Conservation (phyloP, 495 filamentous ascomycete species). For the Aspergillus sclerotiicarbonarius region DNA sequence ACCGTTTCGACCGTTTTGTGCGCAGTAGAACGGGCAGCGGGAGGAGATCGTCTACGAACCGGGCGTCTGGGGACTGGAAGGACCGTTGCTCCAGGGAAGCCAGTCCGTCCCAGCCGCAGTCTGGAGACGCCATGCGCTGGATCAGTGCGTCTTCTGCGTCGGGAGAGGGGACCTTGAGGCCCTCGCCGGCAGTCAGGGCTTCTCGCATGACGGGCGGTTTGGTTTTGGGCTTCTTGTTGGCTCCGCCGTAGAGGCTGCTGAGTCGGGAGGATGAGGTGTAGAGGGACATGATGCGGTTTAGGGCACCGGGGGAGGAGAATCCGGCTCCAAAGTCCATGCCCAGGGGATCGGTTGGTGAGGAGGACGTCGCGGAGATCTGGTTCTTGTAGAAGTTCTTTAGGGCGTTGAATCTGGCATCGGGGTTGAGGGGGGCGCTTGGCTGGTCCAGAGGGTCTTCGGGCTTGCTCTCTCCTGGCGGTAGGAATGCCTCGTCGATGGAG, state of each 20-base stretch:
- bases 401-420: constrained; percentile 46
- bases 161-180: constrained; percentile 54
- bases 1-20: constrained; percentile 91
- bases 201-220: constrained; percentile 75
- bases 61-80: constrained; percentile 45
- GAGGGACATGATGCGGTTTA: constrained; percentile 86
- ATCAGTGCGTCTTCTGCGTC: constrained; percentile 47
- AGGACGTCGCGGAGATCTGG: constrained; percentile 62
- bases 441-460: constrained; percentile 13
- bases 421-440: constrained; percentile 30
- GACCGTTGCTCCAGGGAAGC: constrained; percentile 52
- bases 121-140: constrained; percentile 42
- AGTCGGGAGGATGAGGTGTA: constrained; percentile 63
- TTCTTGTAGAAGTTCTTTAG: constrained; percentile 69
- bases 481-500: constrained; percentile 33
- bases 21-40: constrained; percentile 78
- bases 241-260: constrained; percentile 43
- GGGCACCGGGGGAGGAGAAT: constrained; percentile 75
- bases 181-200: constrained; percentile 65
- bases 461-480: constrained; percentile 14
- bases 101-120: constrained; percentile 54
- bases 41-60: constrained; percentile 66
- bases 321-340: constrained; percentile 51
- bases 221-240: constrained; percentile 63
- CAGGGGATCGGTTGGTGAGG: constrained; percentile 50